These are phyloP conservation scores for Aspergillus bridgeri DNA, from an alignment of 495 filamentous ascomycete genomes.

Conservation along the genomic window DNA sequence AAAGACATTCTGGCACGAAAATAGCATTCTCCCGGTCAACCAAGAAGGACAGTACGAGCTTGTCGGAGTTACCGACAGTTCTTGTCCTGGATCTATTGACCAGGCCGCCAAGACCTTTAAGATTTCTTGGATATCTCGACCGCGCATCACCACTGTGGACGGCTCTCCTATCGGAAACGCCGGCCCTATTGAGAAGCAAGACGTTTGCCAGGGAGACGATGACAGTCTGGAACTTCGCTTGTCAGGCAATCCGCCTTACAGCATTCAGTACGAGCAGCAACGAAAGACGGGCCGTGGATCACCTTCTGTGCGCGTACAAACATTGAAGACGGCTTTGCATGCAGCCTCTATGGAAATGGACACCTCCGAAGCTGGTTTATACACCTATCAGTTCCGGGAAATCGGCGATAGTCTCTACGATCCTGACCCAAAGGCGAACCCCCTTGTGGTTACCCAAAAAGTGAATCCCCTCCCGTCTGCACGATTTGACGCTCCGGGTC, in stretches of 20 bases:
- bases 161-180: constrained; percentile 52
- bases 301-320: constrained; percentile 56
- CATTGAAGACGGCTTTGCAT: constrained; percentile 66
- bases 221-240: constrained; percentile 80
- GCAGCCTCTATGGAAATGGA: constrained; percentile 77
- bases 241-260: constrained; percentile 77
- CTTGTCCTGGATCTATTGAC: constrained; percentile 78
- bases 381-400: constrained; percentile 81
- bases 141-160: constrained; percentile 63
- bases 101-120: constrained; percentile 67
- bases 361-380: constrained; percentile 72
- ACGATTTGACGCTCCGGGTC: constrained; percentile 78
- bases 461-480: constrained; percentile 80
- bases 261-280: constrained; percentile 74
- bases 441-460: constrained; percentile 69
- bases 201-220: constrained; percentile 91
- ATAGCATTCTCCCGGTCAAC: constrained; percentile 65
- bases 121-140: constrained; percentile 78
- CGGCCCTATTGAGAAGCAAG: constrained; percentile 60
- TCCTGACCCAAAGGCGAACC: constrained; percentile 57
- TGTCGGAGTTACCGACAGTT: constrained; percentile 66
- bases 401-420: constrained; percentile 83
- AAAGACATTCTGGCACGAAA: constrained; percentile 56
- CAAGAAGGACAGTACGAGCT: constrained; percentile 75
- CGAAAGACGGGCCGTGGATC: constrained; percentile 61